Evolutionary conservation across 2,329 filamentous ascomycete species (phyloP).

Genomic region (Sclerotinia minor): DNA sequence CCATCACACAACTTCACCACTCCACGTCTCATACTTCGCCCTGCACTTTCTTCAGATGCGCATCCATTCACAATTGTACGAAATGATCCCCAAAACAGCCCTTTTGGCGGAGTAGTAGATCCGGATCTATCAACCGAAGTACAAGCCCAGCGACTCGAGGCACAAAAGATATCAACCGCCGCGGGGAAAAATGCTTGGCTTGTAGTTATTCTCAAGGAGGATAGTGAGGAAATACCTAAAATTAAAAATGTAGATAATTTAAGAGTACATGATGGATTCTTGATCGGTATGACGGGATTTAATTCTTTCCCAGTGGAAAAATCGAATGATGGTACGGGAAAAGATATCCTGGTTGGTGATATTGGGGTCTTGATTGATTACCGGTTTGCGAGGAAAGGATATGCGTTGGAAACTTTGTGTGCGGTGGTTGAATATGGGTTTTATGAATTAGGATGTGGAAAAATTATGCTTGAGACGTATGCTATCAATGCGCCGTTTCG

Average conservation of each 20-base stretch:
- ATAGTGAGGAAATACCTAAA: background rate
- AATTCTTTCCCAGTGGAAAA: constrained; percentile 16
- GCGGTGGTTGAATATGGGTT: constrained; percentile 35
- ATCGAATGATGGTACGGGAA: background rate
- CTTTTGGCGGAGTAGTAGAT: constrained; percentile 25
- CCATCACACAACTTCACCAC: constrained; percentile 23
- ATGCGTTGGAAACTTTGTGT: constrained; percentile 33
- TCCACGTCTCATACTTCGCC: constrained; percentile 28
- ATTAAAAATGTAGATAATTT: background rate
- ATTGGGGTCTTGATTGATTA: constrained; percentile 35
- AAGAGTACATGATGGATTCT: constrained; percentile 18
- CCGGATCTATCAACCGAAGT: background rate
- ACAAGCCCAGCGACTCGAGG: background rate
- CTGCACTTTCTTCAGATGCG: constrained; percentile 18
- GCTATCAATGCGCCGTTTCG: constrained; percentile 22
- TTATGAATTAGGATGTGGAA: constrained; percentile 26
- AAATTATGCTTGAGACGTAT: constrained; percentile 34
- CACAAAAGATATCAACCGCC: constrained; percentile 1
- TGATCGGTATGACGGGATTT: constrained; percentile 26
- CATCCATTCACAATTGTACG: constrained; percentile 19
- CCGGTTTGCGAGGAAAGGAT: constrained; percentile 31
- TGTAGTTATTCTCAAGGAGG: constrained; percentile 15
- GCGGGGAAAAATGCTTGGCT: constrained; percentile 25
- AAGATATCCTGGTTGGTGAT: constrained; percentile 25
- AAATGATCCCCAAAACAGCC: constrained; percentile 26